Base-by-base conservation (phyloP, 306 rosid species). In the Hylodesmum podocarpum region DNA sequence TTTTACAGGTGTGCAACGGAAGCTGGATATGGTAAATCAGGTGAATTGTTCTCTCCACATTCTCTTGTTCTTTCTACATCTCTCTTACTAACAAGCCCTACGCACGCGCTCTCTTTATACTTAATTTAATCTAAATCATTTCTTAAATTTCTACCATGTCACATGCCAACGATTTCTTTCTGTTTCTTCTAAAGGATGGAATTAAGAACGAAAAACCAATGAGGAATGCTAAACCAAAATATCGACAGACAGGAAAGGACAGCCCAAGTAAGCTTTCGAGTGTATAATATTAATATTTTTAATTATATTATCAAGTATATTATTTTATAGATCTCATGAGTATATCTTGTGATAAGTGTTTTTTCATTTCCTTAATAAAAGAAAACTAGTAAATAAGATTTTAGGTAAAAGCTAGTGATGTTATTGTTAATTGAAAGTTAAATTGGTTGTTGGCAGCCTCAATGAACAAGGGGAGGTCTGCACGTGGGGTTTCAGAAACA, bases 1-100 rank as follows among this genome's bases (percentile, higher is more conserved):
- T 68, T n/a, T n/a, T 78, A 31, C 92, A 96, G 98, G 97, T 69
- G 99, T 91, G 81, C 99, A 92, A 49, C 96, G 98, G 76, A 96
- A 92, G 78, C 90, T 92, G 86, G 97, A 96, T 75, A 64, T 87
- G 94, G 84, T 71, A 33, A 85, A 88, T 83, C 91, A 86, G 94
- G 99, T 90, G 40, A 82, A 85, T 28, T 65, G 13, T 69, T 47
- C 36, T 64, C 10, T 16, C 40, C 24, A 4, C 28, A 4, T 47
- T 25, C 33, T 19, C 50, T 47, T 43, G 33, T 49, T 22, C 22
- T 46, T 47, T 34, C 55, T 18, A 14, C 31, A 21, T 29, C 12
- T 61, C 69, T 39, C 43, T 33, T 47, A 21, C n/a, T 11, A 6
- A 63, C 75, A 15, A 54, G 53, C 70, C 4, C 44, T 40, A 6